Evolutionary conservation across 169 alveolate species (phyloP), one percentile per base, ranked within the genome.

Genomic region (Cryptosporidium sp.): DNA sequence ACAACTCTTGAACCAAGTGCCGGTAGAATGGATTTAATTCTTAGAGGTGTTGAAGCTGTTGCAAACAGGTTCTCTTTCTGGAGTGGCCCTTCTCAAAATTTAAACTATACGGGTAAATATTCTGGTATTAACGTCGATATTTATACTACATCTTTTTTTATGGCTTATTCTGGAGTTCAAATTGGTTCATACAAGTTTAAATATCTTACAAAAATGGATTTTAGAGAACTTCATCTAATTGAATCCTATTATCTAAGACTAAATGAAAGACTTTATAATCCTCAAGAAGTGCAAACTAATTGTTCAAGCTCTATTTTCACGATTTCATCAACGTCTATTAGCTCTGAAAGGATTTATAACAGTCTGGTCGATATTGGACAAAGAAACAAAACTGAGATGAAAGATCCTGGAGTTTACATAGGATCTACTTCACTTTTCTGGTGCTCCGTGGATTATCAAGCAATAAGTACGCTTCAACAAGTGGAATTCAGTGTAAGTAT

Each of bases 361-460:
- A 37, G 75, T 16, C 56, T 80, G 26, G 5, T 48, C 39, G 67
- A 61, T 14, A 67, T 67, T 33, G 62, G 84, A 23, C 16, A 23
- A 39, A 48, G 45, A 29, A 42, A 70, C 44, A 44, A 80, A n/a
- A 62, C 75, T 14, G 39, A 62, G n/a, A 33, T 44, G 21, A 56
- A 31, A 12, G 69, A 53, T 21, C 75, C 65, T 16, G 89, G 89
- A 8, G 89, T 80, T 44, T 80, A 80, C 68, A 26, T 80, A 23
- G 89, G 89, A 7, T 80, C 89, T 6, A 31, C 89, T 29, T 39
- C 89, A 10, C 52, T 80, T 18, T 48, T 62, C 33, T 80, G 73
- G 75, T 80, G 89, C 21, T 80, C 89, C 3, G 75, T 65, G 21
- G 89, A 80, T n/a, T 80, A 80, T 31, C 89, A 61, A 23, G 89